phyloP scores from a whole-genome alignment of 768 basidiomycete genomes.

The Phanerochaete carnosa region DNA sequence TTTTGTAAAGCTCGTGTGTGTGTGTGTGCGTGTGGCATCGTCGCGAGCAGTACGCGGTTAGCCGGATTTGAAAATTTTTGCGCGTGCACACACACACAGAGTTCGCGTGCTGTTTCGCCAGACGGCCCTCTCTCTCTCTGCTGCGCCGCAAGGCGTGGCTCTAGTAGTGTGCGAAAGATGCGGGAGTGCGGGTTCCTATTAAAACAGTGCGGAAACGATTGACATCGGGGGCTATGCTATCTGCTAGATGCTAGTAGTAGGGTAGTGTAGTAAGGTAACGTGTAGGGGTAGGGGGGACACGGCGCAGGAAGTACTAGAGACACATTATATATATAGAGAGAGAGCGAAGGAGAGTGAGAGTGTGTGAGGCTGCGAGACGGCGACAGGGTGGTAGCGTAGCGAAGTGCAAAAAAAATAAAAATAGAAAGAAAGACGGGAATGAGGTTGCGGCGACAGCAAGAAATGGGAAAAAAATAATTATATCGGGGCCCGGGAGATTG shows the following conservation, averaged over 20 bases:
- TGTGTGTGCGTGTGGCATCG: no score
- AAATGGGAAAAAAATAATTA: neutral
- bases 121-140: no score
- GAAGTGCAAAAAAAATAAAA: no score
- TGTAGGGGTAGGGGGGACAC: neutral
- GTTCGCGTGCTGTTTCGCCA: no score
- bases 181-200: neutral
- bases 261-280: neutral
- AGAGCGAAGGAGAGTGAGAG: neutral
- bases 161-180: no score
- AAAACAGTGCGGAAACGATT: neutral
- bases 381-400: neutral
- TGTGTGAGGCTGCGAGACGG: neutral
- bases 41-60: no score
- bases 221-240: conserved; percentile 3
- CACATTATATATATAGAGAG: neutral
- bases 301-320: neutral
- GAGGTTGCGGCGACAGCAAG: conserved; percentile 3
- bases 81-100: no score
- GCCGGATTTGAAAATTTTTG: no score
- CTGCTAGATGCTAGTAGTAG: conserved; percentile 1
- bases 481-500: neutral
- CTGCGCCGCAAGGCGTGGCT: no score
- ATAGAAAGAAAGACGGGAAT: no score
- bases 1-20: no score